Conservation (phyloP, 2,329 filamentous ascomycete genomes). For the Bipolaris victoriae region DNA sequence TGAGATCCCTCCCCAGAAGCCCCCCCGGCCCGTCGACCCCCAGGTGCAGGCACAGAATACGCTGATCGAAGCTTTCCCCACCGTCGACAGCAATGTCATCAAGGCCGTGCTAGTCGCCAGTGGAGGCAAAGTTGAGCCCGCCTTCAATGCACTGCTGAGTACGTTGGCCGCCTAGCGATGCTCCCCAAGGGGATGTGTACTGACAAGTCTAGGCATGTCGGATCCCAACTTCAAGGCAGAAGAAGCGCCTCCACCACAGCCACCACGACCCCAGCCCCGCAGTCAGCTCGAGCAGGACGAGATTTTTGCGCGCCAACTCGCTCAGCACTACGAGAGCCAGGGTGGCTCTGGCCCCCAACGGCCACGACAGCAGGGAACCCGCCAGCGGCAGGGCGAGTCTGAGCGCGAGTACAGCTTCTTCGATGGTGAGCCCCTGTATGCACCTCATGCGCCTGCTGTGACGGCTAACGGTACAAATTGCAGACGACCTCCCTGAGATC, state of each 20-base stretch:
- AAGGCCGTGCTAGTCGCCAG: conserved; percentile 89
- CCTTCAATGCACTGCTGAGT: conserved; percentile 94
- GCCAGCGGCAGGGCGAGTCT: conserved; percentile 61
- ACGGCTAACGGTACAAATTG: background rate
- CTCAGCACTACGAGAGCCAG: conserved; percentile 77
- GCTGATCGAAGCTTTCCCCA: conserved; percentile 91
- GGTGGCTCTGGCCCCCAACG: conserved; percentile 39
- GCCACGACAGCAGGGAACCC: conserved; percentile 45
- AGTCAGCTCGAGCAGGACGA: conserved; percentile 91
- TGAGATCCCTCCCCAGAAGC: conserved; percentile 72
- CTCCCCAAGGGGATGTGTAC: background rate
- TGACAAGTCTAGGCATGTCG: conserved; percentile 55
- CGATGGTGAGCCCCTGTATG: conserved; percentile 61
- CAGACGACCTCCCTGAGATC: conserved; percentile 91
- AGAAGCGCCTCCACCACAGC: conserved; percentile 71
- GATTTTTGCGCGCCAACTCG: conserved; percentile 87
- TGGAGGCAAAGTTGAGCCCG: conserved; percentile 84
- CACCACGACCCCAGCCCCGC: conserved; percentile 76
- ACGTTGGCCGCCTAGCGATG: conserved; percentile 37
- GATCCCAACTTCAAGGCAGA: conserved; percentile 59
- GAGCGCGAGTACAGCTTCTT: conserved; percentile 85
- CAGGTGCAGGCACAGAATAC: conserved; percentile 85
- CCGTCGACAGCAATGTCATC: conserved; percentile 78
- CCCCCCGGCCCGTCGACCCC: conserved; percentile 80
- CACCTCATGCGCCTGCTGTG: background rate